Evolutionary conservation across 306 rosid genomes (phyloP).

Genomic region (Prunus mira): DNA sequence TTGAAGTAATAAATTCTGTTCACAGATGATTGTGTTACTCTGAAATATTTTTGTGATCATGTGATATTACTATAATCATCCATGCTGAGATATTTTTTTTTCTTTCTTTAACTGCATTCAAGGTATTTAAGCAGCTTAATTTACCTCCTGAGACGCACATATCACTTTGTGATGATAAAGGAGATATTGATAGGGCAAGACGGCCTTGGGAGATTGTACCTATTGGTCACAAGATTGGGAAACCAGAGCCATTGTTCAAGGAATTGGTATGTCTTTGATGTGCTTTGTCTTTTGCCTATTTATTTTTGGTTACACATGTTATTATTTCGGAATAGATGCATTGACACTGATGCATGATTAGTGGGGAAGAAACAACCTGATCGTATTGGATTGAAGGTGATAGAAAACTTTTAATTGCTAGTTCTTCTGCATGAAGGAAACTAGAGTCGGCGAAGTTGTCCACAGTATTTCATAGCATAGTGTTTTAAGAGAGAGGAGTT

Average conservation of each 20-base stretch:
- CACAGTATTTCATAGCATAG: neutral
- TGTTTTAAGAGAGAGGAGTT: neutral
- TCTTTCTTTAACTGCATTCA: slow-evolving; percentile 20
- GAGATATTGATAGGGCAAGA: slow-evolving; percentile 64
- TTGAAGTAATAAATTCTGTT: slow-evolving; percentile 50
- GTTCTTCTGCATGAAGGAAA: neutral
- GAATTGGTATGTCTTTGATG: slow-evolving; percentile 61
- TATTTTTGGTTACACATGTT: neutral
- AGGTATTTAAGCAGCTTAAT: slow-evolving; percentile 91
- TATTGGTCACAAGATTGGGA: slow-evolving; percentile 82
- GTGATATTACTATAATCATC: neutral
- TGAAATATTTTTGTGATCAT: neutral
- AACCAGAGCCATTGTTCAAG: slow-evolving; percentile 79
- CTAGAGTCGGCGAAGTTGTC: neutral
- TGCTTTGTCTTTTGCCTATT: neutral
- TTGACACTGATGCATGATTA: neutral
- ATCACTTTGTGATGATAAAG: slow-evolving; percentile 73
- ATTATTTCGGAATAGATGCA: neutral
- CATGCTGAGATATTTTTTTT: neutral
- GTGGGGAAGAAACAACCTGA: neutral
- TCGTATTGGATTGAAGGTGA: neutral
- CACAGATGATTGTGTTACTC: neutral
- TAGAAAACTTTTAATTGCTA: neutral
- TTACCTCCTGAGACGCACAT: slow-evolving; percentile 49
- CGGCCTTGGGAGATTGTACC: slow-evolving; percentile 78